Conservation (phyloP, 1,284 basidiomycete species). For the Ganoderma sinense region DNA sequence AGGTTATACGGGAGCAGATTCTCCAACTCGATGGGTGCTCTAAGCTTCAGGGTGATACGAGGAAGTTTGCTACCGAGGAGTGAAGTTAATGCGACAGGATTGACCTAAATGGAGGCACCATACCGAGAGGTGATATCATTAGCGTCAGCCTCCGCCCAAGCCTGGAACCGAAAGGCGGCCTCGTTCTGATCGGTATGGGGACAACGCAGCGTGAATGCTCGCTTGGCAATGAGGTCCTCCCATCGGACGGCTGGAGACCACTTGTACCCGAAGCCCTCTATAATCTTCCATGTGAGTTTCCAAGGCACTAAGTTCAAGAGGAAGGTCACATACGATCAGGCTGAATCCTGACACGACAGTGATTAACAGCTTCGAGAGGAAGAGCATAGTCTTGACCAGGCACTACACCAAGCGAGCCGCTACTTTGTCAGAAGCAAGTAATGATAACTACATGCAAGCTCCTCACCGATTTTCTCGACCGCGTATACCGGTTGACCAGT, state of each 20-base stretch:
- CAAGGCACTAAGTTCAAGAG: neutral
- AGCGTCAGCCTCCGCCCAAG: conserved; percentile 85
- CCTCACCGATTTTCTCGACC: conserved; percentile 85
- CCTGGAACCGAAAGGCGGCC: conserved; percentile 95
- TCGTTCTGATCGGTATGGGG: conserved; percentile 85
- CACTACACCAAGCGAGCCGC: conserved; percentile 45
- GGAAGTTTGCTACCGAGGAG: conserved; percentile 76
- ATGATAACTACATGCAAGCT: conserved; percentile 10
- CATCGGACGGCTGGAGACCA: conserved; percentile 94
- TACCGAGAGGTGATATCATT: conserved; percentile 70
- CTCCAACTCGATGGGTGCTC: conserved; percentile 97
- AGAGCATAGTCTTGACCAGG: conserved; percentile 92
- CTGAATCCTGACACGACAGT: conserved; percentile 86
- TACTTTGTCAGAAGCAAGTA: neutral
- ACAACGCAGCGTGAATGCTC: conserved; percentile 87
- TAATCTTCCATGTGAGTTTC: conserved; percentile 16
- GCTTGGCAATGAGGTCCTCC: conserved; percentile 88
- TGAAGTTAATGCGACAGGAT: conserved; percentile 10
- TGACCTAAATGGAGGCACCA: conserved; percentile 26
- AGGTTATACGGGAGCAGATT: conserved; percentile 97
- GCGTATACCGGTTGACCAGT: conserved; percentile 84
- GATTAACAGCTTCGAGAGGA: conserved; percentile 91
- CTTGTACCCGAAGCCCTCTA: conserved; percentile 94
- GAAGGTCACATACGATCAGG: conserved; percentile 81
- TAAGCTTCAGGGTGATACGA: conserved; percentile 84